Percentiles rank a stretch among this genome's conserved stretches.
Conservation (phyloP, 805 yeast genomes). For the Zygosaccharomyces bisporus region DNA sequence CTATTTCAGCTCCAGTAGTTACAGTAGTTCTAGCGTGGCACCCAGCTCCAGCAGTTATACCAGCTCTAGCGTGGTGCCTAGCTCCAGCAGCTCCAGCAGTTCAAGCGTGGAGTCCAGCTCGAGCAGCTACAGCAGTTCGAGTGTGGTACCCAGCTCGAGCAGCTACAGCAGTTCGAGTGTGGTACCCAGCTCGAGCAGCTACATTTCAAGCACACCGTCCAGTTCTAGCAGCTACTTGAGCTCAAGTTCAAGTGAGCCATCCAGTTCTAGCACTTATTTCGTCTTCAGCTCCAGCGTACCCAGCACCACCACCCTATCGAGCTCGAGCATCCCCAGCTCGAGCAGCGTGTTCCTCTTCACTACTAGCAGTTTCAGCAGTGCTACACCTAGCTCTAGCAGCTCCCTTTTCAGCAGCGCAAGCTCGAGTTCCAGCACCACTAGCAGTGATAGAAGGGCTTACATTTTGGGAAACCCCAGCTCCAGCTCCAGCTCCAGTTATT, state of each 20-base stretch:
- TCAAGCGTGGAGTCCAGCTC: too few relatives aligned
- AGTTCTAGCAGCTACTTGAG: slow-evolving; percentile 3
- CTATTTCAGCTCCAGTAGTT: too few relatives aligned
- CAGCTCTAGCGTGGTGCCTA: too few relatives aligned
- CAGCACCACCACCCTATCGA: neutral
- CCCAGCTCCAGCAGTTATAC: neutral
- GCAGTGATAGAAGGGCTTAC: neutral
- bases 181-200: neutral
- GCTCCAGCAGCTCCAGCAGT: neutral
- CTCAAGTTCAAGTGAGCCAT: neutral
- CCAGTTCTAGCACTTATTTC: neutral
- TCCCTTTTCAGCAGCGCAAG: slow-evolving; percentile 2
- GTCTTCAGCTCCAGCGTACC: neutral
- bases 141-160: neutral
- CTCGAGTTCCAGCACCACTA: slow-evolving; percentile 3
- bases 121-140: slow-evolving; percentile 1
- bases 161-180: neutral
- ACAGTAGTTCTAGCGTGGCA: neutral
- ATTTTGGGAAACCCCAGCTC: neutral
- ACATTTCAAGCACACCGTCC: slow-evolving; percentile 2
- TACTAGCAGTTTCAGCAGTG: slow-evolving; percentile 4
- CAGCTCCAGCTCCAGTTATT: too few relatives aligned
- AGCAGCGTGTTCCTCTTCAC: neutral
- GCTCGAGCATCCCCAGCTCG: neutral
- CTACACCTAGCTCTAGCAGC: slow-evolving; percentile 1